Evolutionary conservation across 768 basidiomycete species (phyloP).

Genomic region (Harrya chromipes): DNA sequence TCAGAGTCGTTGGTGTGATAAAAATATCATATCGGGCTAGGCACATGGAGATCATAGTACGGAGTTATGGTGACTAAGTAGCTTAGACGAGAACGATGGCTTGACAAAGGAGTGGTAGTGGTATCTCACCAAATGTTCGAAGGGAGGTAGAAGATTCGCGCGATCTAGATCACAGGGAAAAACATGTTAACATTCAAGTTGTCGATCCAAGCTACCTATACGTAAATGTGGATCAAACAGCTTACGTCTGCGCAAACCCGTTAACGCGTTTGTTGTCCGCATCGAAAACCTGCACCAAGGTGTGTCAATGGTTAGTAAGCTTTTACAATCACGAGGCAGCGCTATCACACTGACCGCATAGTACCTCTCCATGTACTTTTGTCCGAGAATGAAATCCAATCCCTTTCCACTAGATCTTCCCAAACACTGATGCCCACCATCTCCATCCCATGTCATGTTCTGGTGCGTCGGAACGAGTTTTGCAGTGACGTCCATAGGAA

Average conservation of each 20-base stretch:
- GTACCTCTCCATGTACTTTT: constrained; percentile 15
- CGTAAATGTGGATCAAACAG: too few relatives aligned
- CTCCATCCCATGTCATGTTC: constrained; percentile 6
- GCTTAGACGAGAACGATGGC: too few relatives aligned
- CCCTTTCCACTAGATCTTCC: not conserved
- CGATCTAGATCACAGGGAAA: too few relatives aligned
- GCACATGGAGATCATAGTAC: too few relatives aligned
- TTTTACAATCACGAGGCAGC: too few relatives aligned
- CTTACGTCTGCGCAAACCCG: not conserved
- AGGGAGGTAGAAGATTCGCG: too few relatives aligned
- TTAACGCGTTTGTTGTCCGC: constrained; percentile 3
- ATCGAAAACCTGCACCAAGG: constrained; percentile 8
- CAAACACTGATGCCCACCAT: not conserved
- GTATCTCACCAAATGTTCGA: too few relatives aligned
- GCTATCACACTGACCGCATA: constrained; percentile 3
- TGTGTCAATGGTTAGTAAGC: not conserved
- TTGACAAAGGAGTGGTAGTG: too few relatives aligned
- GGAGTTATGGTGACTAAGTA: too few relatives aligned
- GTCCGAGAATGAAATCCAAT: constrained; percentile 4
- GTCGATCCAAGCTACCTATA: too few relatives aligned
- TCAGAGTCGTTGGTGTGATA: not conserved
- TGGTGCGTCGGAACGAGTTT: constrained; percentile 9
- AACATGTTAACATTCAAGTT: too few relatives aligned
- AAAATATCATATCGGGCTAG: not conserved
- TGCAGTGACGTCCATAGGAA: constrained; percentile 9